Base-by-base conservation (phyloP, 75 land plant genomes). In the Pseudotsuga menziesii region DNA sequence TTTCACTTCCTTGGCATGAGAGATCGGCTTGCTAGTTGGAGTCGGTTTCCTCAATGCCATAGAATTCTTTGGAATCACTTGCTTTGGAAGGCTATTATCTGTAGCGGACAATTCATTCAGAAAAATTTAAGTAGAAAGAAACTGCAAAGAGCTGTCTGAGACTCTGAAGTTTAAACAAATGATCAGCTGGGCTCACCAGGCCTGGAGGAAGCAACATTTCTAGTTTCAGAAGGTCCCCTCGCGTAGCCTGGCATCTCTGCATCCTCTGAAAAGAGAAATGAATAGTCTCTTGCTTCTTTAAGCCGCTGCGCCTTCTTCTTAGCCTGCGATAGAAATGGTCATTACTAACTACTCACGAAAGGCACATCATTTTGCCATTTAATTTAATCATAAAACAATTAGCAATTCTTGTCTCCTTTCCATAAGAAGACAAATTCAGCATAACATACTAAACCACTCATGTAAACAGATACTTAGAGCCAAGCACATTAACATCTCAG, bases 241-340 rank as follows among this genome's bases (percentile, higher is more conserved):
- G 66, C 61, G 7, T 80, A 78, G 25, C 72, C 76, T 58, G 90
- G 82, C 66, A 75, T 23, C 35, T 84, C 85, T 35, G 88, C 84
- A 87, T 95, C 92, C 64, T 94, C 95, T 36, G 92, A 88, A 15
- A 92, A 76, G 41, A 95, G 82, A 74, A 96, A 96, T 26, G 98
- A 90, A 77, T 91, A 96, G 69, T 96, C 98, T 56, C 98, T 83
- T 11, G 89, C 82, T n/a, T 88, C 93, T 76, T 87, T 92, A 16
- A 90, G 86, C 14, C 79, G 80, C 75, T 94, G 85, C 32, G 77
- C 90, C 82, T 89, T 89, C 70, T 57, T 62, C 76, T 77, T 84
- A 4, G 61, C 39, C 96, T 91, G 88, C 75, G 83, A 69, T 12
- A 54, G 5, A 19, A 26, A 29, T 12, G 8, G 4, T 16, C 41